These are phyloP conservation scores for Fusarium circinatum DNA, from an alignment of 2,329 filamentous ascomycete species.

Conservation along the genomic window DNA sequence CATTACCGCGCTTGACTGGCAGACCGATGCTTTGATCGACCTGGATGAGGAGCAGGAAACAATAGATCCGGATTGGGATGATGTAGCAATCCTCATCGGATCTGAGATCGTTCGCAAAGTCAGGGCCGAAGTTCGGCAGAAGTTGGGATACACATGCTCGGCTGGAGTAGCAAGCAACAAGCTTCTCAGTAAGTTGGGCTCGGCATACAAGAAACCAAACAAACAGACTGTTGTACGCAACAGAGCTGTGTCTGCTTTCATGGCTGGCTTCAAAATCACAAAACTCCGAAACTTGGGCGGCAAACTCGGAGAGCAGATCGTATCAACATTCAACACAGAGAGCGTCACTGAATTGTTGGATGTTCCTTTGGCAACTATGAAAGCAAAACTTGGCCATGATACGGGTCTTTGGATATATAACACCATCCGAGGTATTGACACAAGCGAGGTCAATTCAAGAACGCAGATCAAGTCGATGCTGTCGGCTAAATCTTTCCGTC, in stretches of 20 bases:
- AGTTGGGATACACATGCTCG: slow-evolving; percentile 89
- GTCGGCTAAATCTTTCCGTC: slow-evolving; percentile 93
- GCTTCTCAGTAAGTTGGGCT: slow-evolving; percentile 93
- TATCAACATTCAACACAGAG: slow-evolving; percentile 83
- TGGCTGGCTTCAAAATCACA: slow-evolving; percentile 88
- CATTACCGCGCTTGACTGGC: slow-evolving; percentile 80
- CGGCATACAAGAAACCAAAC: slow-evolving; percentile 91
- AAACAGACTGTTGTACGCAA: slow-evolving; percentile 93
- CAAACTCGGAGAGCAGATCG: slow-evolving; percentile 89
- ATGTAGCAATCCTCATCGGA: slow-evolving; percentile 85
- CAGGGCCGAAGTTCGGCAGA: slow-evolving; percentile 73
- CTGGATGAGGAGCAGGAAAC: slow-evolving; percentile 80
- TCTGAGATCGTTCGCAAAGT: slow-evolving; percentile 88
- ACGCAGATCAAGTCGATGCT: slow-evolving; percentile 98
- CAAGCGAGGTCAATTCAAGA: slow-evolving; percentile 86
- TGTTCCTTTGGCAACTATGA: slow-evolving; percentile 78
- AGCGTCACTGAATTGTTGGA: slow-evolving; percentile 78
- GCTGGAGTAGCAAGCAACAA: slow-evolving; percentile 92
- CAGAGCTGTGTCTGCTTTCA: slow-evolving; percentile 80
- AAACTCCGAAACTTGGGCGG: slow-evolving; percentile 96
- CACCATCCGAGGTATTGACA: slow-evolving; percentile 85
- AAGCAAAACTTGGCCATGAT: slow-evolving; percentile 82
- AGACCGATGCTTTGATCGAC: slow-evolving; percentile 82
- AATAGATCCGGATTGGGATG: slow-evolving; percentile 94
- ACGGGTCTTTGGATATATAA: slow-evolving; percentile 88